These are phyloP conservation scores for Tolypocladium pustulatum DNA, from an alignment of 2,329 filamentous ascomycete genomes.

Conservation along the genomic window DNA sequence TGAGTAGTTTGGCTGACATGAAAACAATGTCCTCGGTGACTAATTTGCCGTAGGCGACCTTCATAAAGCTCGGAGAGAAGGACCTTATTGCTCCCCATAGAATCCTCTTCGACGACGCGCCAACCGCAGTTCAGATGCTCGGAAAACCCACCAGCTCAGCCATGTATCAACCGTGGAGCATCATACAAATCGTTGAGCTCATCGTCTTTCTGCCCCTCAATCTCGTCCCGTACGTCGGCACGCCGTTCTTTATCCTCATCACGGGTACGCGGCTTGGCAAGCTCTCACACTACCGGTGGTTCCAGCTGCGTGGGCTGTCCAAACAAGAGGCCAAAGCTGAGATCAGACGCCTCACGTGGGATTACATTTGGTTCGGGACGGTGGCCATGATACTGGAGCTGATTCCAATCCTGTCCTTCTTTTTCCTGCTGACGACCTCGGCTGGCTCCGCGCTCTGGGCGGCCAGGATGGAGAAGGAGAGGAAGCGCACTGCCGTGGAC, in stretches of 20 bases:
- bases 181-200: constrained; percentile 84
- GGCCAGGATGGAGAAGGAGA: constrained; percentile 59
- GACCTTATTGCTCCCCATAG: constrained; percentile 59
- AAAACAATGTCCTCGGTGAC: background rate
- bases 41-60: constrained; percentile 39
- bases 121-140: constrained; percentile 66
- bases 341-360: constrained; percentile 57
- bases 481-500: constrained; percentile 8
- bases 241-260: constrained; percentile 75
- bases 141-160: constrained; percentile 70
- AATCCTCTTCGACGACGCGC: constrained; percentile 54
- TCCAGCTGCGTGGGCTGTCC: constrained; percentile 63
- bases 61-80: constrained; percentile 63
- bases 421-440: constrained; percentile 83
- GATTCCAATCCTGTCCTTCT: constrained; percentile 84
- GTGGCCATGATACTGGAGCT: constrained; percentile 76
- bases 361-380: constrained; percentile 90
- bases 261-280: constrained; percentile 83
- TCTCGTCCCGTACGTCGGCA: constrained; percentile 73
- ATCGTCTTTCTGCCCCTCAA: constrained; percentile 73
- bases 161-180: constrained; percentile 78
- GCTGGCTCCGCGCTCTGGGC: constrained; percentile 82
- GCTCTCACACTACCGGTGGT: constrained; percentile 85
- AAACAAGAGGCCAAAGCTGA: constrained; percentile 65
- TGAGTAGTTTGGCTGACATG: constrained; percentile 24